Conservation (phyloP, 768 basidiomycete species). For the Mycena galericulata region DNA sequence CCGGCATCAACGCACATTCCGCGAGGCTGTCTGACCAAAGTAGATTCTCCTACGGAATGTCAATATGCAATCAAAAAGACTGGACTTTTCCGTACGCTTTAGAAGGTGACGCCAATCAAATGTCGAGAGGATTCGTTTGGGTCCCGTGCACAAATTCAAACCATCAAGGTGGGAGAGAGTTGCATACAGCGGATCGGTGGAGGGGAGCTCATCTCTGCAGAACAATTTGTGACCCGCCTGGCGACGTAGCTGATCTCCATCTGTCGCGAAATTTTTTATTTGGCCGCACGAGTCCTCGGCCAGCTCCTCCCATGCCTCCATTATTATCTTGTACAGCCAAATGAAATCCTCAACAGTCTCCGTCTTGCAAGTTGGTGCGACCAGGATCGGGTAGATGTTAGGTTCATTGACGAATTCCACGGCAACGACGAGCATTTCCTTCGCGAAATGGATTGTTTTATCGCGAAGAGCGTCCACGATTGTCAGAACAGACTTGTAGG, state of each 20-base stretch:
- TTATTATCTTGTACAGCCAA: neutral
- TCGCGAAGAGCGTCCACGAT: neutral
- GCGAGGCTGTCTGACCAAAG: constrained; percentile 8
- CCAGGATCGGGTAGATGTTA: constrained; percentile 27
- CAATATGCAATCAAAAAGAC: neutral
- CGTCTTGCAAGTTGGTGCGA: constrained; percentile 28
- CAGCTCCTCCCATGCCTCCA: neutral
- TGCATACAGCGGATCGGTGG: constrained; percentile 3
- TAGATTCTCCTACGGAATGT: constrained; percentile 20
- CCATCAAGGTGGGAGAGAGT: constrained; percentile 17
- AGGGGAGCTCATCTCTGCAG: neutral
- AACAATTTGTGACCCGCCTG: constrained; percentile 21
- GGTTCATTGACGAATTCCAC: constrained; percentile 12
- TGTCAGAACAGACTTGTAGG: constrained; percentile 16
- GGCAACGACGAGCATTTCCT: constrained; percentile 29
- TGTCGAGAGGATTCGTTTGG: constrained; percentile 16
- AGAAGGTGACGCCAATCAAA: constrained; percentile 34
- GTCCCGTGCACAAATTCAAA: constrained; percentile 29
- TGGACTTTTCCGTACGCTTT: constrained; percentile 33
- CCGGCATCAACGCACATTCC: constrained; percentile 18
- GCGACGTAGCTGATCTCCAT: constrained; percentile 29
- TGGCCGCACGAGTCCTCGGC: neutral
- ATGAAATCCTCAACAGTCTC: constrained; percentile 8
- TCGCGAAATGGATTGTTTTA: constrained; percentile 14
- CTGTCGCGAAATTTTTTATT: constrained; percentile 32